A percentile compares a stretch with the other conserved stretches of the same genome.
Evolutionary conservation across 2,329 filamentous ascomycete genomes (phyloP).

Genomic region (Fusarium papillatum): DNA sequence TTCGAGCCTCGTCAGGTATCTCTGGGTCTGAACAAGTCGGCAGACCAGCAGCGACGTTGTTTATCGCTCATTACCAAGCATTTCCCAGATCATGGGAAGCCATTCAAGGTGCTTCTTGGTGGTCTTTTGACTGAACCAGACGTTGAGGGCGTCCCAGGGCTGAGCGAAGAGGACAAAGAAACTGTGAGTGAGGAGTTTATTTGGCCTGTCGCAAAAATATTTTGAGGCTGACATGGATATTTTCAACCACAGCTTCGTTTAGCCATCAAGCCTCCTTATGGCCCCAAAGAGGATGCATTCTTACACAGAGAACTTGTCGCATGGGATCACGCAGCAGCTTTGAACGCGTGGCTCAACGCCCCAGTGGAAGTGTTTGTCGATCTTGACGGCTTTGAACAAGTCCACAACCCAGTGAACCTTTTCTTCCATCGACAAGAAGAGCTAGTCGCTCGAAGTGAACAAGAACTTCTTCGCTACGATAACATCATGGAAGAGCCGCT

Average conservation of each 20-base stretch:
- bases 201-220: not conserved
- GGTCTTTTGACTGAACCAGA: constrained; percentile 34
- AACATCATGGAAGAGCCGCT: constrained; percentile 21
- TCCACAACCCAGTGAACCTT: constrained; percentile 63
- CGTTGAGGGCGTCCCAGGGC: constrained; percentile 17
- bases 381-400: constrained; percentile 52
- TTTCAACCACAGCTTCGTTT: constrained; percentile 19
- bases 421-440: constrained; percentile 51
- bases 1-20: constrained; percentile 43
- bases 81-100: constrained; percentile 22
- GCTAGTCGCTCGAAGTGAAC: constrained; percentile 32
- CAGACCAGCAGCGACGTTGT: constrained; percentile 27
- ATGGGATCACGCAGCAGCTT: constrained; percentile 36
- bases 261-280: constrained; percentile 33
- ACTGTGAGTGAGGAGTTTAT: constrained; percentile 23
- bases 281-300: constrained; percentile 28
- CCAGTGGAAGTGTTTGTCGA: constrained; percentile 52
- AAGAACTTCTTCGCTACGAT: constrained; percentile 30
- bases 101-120: constrained; percentile 39
- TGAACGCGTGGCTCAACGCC: constrained; percentile 29
- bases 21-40: constrained; percentile 33
- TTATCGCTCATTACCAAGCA: constrained; percentile 29
- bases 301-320: constrained; percentile 37
- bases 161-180: constrained; percentile 20
- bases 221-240: not conserved